phyloP scores from a whole-genome alignment of 192 early-diverging fungal species.

The Backusella liffmaniae region DNA sequence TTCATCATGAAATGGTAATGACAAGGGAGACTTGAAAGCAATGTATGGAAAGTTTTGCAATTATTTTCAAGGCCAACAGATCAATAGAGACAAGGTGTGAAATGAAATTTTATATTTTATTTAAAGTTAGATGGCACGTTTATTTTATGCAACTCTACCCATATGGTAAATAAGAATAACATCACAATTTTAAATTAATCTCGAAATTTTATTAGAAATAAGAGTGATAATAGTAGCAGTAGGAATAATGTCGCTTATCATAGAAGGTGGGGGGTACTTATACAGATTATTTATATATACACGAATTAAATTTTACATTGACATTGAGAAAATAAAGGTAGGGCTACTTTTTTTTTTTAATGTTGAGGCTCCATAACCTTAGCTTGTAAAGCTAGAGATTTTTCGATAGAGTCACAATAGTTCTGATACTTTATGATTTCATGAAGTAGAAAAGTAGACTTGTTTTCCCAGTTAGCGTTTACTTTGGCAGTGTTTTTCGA shows the following conservation, averaged over 20 bases:
- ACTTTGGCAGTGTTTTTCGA: conserved; percentile 40
- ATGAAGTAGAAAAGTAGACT: conserved; percentile 71
- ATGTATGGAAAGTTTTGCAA: too few relatives aligned
- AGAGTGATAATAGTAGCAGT: neutral
- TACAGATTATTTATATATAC: neutral
- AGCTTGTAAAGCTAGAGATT: conserved; percentile 27
- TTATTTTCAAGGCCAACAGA: too few relatives aligned
- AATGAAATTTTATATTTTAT: too few relatives aligned
- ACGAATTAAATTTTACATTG: neutral
- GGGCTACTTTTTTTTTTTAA: neutral
- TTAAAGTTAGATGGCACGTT: too few relatives aligned
- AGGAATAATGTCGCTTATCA: neutral
- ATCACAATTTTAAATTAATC: too few relatives aligned
- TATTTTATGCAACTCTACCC: too few relatives aligned
- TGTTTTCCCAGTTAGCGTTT: conserved; percentile 78
- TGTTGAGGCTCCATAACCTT: neutral
- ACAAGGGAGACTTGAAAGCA: too few relatives aligned
- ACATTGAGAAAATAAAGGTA: neutral
- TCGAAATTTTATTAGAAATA: neutral
- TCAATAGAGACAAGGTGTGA: too few relatives aligned
- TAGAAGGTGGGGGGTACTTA: neutral
- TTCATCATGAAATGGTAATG: too few relatives aligned
- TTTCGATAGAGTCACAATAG: conserved; percentile 75
- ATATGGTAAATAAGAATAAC: too few relatives aligned
- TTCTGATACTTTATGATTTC: conserved; percentile 86